Conservation (phyloP, 2,329 filamentous ascomycete genomes). For the Cercospora sp. region DNA sequence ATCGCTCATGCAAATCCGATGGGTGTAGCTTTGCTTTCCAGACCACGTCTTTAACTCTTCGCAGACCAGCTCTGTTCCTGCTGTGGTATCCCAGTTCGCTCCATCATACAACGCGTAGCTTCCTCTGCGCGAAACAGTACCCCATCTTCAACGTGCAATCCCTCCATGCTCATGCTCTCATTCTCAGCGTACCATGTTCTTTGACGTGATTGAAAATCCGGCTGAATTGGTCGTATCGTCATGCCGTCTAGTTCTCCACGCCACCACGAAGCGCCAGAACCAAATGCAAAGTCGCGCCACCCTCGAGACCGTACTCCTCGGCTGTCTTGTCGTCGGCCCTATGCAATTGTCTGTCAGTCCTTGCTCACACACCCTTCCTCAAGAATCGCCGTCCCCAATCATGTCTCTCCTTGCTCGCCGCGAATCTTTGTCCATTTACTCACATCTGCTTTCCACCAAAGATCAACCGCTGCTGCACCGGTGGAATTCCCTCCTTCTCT, state of each 20-base stretch:
- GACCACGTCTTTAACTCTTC: neutral
- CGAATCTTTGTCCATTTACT: neutral
- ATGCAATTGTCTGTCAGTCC: slow-evolving; percentile 13
- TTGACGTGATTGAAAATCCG: neutral
- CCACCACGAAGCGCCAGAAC: slow-evolving; percentile 92
- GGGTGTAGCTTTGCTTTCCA: neutral
- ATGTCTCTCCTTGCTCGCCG: neutral
- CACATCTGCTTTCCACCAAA: slow-evolving; percentile 98
- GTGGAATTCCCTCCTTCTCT: slow-evolving; percentile 97
- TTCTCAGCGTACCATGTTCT: neutral
- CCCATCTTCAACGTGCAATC: neutral
- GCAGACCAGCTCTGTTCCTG: neutral
- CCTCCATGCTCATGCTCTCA: neutral
- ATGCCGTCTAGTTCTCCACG: neutral
- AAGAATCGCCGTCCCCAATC: neutral
- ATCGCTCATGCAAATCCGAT: neutral
- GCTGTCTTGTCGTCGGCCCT: slow-evolving; percentile 97
- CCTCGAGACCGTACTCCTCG: slow-evolving; percentile 83
- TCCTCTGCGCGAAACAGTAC: neutral
- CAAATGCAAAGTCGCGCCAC: slow-evolving; percentile 89
- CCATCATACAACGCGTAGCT: neutral
- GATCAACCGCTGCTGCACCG: slow-evolving; percentile 93
- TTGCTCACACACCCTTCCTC: neutral
- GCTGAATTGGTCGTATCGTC: neutral
- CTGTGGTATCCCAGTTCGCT: neutral